These are phyloP conservation scores for Ganoderma boninense DNA, from an alignment of 1,284 basidiomycete species.

Conservation along the genomic window DNA sequence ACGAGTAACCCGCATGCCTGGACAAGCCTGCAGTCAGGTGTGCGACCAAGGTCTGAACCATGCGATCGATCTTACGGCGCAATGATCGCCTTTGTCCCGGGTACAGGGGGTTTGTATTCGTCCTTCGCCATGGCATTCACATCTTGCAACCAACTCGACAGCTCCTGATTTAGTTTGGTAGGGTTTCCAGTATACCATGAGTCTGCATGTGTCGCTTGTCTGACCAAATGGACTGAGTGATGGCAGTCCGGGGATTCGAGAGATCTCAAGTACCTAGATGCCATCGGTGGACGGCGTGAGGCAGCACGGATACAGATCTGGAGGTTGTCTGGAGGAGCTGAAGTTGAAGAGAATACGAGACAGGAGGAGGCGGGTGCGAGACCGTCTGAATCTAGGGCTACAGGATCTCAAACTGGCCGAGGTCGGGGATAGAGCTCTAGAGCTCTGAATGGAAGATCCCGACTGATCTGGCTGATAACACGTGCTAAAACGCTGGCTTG, in stretches of 20 bases:
- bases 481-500: neutral
- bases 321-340: neutral
- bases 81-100: slow-evolving; percentile 90
- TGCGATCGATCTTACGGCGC: slow-evolving; percentile 76
- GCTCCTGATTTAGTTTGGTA: slow-evolving; percentile 63
- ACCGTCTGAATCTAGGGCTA: neutral
- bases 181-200: slow-evolving; percentile 87
- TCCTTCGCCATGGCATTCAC: slow-evolving; percentile 60
- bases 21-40: slow-evolving; percentile 19
- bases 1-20: slow-evolving; percentile 96
- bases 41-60: slow-evolving; percentile 13
- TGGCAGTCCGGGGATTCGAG: neutral
- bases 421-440: no score
- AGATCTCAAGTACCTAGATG: slow-evolving; percentile 1
- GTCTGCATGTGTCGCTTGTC: slow-evolving; percentile 86
- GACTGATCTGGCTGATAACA: slow-evolving; percentile 16
- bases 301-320: neutral
- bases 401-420: no score
- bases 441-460: neutral
- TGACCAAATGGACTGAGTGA: slow-evolving; percentile 31
- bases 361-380: neutral
- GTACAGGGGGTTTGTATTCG: slow-evolving; percentile 68
- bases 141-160: slow-evolving; percentile 69
- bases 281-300: neutral
- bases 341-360: neutral